phyloP scores from a whole-genome alignment of 2,329 filamentous ascomycete species.

The Dendryphion nanum region DNA sequence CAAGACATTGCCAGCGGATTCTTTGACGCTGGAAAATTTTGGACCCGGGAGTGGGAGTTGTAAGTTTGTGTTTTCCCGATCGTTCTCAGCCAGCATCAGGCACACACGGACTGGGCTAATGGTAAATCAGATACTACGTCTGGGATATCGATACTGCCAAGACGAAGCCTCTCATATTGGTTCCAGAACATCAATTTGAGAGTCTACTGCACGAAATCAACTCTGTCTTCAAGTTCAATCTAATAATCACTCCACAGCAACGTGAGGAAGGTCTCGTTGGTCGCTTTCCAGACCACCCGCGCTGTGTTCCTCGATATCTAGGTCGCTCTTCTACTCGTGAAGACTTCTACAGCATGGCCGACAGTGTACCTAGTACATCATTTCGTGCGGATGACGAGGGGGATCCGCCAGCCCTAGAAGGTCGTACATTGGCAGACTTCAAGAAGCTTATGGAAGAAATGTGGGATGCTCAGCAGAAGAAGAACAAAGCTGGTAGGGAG shows the following conservation, averaged over 20 bases:
- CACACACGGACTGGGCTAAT: background rate
- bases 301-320: conserved; percentile 67
- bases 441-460: conserved; percentile 54
- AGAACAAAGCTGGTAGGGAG: conserved; percentile 47
- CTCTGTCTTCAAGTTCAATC: conserved; percentile 47
- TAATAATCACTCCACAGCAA: conserved; percentile 58
- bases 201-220: conserved; percentile 66
- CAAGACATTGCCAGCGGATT: conserved; percentile 53
- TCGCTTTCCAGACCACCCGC: conserved; percentile 59
- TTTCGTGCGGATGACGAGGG: conserved; percentile 18
- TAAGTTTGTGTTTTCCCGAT: conserved; percentile 51
- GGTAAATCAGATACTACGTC: conserved; percentile 65
- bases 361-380: conserved; percentile 13
- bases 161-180: conserved; percentile 60
- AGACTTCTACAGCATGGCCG: conserved; percentile 41
- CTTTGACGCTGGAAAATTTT: conserved; percentile 60
- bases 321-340: conserved; percentile 54
- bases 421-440: conserved; percentile 49
- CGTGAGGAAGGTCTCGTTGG: conserved; percentile 58
- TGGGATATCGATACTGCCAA: conserved; percentile 41
- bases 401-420: conserved; percentile 24
- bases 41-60: conserved; percentile 70
- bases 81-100: background rate
- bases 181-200: conserved; percentile 66
- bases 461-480: conserved; percentile 51